Conservation (phyloP, 495 filamentous ascomycete species). For the Xylaria longipes region DNA sequence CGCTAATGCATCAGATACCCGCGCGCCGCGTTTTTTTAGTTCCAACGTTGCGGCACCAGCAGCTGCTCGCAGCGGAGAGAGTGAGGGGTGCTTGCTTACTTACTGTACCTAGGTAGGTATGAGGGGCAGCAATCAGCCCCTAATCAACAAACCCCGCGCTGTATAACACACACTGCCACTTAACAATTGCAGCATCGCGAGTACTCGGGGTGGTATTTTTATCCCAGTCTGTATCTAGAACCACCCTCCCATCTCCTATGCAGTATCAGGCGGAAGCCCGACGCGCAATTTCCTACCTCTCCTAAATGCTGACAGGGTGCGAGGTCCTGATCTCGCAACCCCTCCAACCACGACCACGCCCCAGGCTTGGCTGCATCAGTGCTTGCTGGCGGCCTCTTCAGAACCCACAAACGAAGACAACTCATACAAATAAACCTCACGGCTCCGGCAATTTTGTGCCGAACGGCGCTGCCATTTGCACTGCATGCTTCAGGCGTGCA, state of each 20-base stretch:
- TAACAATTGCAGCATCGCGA: neutral
- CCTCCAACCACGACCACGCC: constrained; percentile 12
- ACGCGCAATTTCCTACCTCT: neutral
- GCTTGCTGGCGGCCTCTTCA: constrained; percentile 16
- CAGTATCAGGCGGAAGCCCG: neutral
- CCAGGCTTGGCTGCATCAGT: constrained; percentile 25
- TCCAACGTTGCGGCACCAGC: neutral
- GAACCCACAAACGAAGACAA: neutral
- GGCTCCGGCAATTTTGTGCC: constrained; percentile 19
- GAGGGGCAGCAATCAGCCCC: neutral
- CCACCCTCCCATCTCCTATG: neutral
- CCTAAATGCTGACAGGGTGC: constrained; percentile 1
- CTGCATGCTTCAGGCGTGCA: neutral
- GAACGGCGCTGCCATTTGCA: neutral
- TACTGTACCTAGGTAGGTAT: too few species aligned
- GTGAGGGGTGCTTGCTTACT: too few species aligned
- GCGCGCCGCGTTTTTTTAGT: neutral
- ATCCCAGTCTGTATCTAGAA: neutral
- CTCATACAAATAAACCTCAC: neutral
- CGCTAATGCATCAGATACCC: constrained; percentile 22
- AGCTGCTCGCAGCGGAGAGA: neutral
- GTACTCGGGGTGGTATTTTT: neutral
- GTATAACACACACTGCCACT: neutral
- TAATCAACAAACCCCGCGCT: constrained; percentile 1
- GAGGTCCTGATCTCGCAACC: constrained; percentile 10